phyloP scores from a whole-genome alignment of 306 rosid species.

The Vigna hirtella region DNA sequence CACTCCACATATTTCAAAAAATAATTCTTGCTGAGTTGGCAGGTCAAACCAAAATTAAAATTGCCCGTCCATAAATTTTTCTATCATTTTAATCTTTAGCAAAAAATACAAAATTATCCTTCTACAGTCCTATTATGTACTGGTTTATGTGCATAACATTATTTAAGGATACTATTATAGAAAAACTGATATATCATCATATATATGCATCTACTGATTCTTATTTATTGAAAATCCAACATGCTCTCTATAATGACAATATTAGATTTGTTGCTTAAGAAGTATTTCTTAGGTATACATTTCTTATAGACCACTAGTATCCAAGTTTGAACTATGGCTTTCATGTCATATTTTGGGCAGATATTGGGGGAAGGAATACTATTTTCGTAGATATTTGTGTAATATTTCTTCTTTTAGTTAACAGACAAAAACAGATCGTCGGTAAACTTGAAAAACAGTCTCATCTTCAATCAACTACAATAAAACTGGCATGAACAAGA shows the following conservation, averaged over 20 bases:
- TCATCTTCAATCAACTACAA: conserved; percentile 17
- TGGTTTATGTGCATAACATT: conserved; percentile 29
- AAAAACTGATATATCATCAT: conserved; percentile 29
- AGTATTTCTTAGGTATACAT: conserved; percentile 15
- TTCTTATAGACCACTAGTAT: conserved; percentile 16
- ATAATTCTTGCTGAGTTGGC: neutral
- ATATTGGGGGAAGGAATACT: conserved; percentile 31
- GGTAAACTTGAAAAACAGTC: conserved; percentile 15
- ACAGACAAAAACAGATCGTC: neutral
- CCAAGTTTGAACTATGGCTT: conserved; percentile 23
- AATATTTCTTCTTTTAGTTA: conserved; percentile 22
- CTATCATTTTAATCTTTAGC: conserved; percentile 1
- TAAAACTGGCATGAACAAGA: neutral
- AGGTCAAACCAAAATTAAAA: neutral
- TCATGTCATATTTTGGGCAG: conserved; percentile 17
- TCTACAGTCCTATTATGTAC: conserved; percentile 11
- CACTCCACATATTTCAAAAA: neutral
- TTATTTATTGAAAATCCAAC: neutral
- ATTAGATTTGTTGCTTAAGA: conserved; percentile 1
- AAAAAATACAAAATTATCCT: conserved; percentile 7
- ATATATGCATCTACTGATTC: conserved; percentile 11
- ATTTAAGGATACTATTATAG: conserved; percentile 8
- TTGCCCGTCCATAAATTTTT: neutral
- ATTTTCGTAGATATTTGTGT: neutral
- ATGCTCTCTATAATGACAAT: conserved; percentile 28